These are phyloP conservation scores for Eucalyptus marginata DNA, from an alignment of 345 rosid genomes.

Conservation along the genomic window DNA sequence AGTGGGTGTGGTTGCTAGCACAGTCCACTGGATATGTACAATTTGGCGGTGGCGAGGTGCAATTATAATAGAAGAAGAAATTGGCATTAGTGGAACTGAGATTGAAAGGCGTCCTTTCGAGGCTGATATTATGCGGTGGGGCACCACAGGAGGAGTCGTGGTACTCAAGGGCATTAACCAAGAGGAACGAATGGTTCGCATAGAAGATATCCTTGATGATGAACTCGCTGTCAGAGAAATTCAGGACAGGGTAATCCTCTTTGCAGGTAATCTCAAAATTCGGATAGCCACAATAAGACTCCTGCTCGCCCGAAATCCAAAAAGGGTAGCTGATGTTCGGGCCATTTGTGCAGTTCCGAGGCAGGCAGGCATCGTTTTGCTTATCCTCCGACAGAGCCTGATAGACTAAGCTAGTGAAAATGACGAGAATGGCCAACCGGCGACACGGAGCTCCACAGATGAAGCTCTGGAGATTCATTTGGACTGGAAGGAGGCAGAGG, in stretches of 20 bases:
- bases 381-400: not conserved
- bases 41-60: conserved; percentile 4
- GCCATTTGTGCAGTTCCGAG: not conserved
- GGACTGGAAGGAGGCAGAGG: not conserved
- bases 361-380: not conserved
- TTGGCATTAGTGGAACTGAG: not conserved
- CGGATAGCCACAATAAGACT: not conserved
- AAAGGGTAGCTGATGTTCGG: conserved; percentile 3
- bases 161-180: not conserved
- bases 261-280: not conserved
- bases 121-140: conserved; percentile 10
- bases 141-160: not conserved
- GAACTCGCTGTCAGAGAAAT: not conserved
- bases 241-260: not conserved
- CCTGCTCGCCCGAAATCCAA: not conserved
- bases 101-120: conserved; percentile 35
- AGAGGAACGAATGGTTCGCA: not conserved
- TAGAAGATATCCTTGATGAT: not conserved
- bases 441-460: not conserved
- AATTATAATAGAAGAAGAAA: conserved; percentile 37
- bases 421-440: conserved; percentile 19
- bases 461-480: not conserved
- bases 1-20: conserved; percentile 1
- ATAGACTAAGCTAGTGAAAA: not conserved
- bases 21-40: conserved; percentile 14